These are phyloP conservation scores for Eucalyptus rudis DNA, from an alignment of 345 rosid species.

Conservation along the genomic window DNA sequence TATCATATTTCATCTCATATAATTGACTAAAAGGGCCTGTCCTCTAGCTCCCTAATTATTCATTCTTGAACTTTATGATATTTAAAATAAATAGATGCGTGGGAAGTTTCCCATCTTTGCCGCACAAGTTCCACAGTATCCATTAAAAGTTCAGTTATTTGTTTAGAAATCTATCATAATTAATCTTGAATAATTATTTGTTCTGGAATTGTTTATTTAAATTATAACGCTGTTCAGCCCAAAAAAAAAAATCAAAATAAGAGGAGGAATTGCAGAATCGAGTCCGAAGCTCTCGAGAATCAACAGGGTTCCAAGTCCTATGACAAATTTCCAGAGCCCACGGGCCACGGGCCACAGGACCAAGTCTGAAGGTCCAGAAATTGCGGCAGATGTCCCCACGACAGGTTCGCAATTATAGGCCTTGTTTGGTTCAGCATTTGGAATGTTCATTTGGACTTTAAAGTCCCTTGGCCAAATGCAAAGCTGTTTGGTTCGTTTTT, in stretches of 20 bases:
- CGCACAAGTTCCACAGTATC: neutral
- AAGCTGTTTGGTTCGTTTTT: too few species aligned
- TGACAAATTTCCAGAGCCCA: neutral
- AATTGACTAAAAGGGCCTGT: neutral
- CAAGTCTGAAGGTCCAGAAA: neutral
- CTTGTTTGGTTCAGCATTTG: too few species aligned
- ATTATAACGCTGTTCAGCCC: neutral
- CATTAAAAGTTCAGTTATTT: neutral
- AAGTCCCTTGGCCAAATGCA: too few species aligned
- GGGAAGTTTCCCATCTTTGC: neutral
- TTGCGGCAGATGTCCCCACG: neutral
- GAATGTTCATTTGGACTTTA: too few species aligned
- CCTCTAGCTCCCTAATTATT: neutral
- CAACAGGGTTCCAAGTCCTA: neutral
- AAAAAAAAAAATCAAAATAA: too few species aligned
- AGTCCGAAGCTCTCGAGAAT: neutral
- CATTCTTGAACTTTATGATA: neutral
- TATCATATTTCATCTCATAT: neutral
- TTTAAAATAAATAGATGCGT: neutral
- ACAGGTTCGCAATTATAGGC: too few species aligned
- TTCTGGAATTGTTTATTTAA: neutral
- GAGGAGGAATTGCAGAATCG: neutral
- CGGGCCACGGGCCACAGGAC: neutral
- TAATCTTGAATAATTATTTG: neutral
- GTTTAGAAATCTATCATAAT: neutral